A percentile compares a stretch with the other conserved stretches of the same genome.
These are phyloP conservation scores for Rhodotorula sp. DNA, from an alignment of 1,284 basidiomycete genomes.

Conservation along the genomic window DNA sequence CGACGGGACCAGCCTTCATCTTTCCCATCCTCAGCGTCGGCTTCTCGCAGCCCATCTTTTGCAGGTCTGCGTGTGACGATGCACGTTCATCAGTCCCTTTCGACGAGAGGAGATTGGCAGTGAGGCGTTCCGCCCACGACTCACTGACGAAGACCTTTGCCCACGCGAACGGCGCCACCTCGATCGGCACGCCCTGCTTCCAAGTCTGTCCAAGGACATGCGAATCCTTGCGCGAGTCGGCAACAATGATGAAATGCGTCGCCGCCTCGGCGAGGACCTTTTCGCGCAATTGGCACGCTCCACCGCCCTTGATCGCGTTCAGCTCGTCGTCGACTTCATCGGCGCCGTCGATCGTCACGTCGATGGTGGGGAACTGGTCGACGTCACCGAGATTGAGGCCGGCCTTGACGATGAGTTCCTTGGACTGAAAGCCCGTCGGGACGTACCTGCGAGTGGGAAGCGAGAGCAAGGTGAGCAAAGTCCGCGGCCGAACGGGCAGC, in stretches of 20 bases:
- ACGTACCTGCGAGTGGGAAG: slow-evolving; percentile 64
- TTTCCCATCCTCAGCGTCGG: slow-evolving; percentile 72
- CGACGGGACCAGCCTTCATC: slow-evolving; percentile 73
- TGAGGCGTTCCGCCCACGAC: slow-evolving; percentile 1
- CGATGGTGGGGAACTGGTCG: slow-evolving; percentile 75
- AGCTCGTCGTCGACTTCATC: slow-evolving; percentile 72
- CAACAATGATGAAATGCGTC: slow-evolving; percentile 88
- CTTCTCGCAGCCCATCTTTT: slow-evolving; percentile 56
- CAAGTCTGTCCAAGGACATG: slow-evolving; percentile 78
- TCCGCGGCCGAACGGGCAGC: too few relatives aligned
- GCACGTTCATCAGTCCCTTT: too few relatives aligned
- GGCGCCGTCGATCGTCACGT: slow-evolving; percentile 95
- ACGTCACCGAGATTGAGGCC: slow-evolving; percentile 85
- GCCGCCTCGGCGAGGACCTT: slow-evolving; percentile 94
- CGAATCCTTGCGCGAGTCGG: slow-evolving; percentile 89
- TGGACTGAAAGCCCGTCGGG: slow-evolving; percentile 94
- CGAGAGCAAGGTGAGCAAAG: background rate
- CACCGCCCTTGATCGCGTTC: slow-evolving; percentile 97
- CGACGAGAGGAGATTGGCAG: too few relatives aligned
- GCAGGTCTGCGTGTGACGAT: slow-evolving; percentile 53
- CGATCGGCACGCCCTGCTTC: slow-evolving; percentile 85
- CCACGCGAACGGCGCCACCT: slow-evolving; percentile 95
- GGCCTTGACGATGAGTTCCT: slow-evolving; percentile 84
- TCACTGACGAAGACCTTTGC: slow-evolving; percentile 60
- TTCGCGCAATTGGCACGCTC: slow-evolving; percentile 93